A percentile compares a stretch with the other conserved stretches of the same genome.
phyloP scores from a whole-genome alignment of 2,329 filamentous ascomycete genomes.

The Chalaropsis thielavioides region DNA sequence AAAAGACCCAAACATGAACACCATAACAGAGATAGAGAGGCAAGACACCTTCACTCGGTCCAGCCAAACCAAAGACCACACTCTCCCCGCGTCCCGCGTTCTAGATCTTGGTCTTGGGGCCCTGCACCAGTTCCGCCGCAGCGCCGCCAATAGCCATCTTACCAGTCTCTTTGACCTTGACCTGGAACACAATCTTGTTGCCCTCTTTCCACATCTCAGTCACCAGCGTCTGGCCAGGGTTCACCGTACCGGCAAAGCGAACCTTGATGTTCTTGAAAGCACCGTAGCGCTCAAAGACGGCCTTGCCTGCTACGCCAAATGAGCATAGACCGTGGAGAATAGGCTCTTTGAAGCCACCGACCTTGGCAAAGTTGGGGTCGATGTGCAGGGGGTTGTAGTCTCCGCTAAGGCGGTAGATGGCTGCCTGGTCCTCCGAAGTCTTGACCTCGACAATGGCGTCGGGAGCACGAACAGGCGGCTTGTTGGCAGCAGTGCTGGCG shows the following conservation, averaged over 20 bases:
- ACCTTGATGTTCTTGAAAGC: conserved; percentile 85
- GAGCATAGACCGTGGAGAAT: conserved; percentile 96
- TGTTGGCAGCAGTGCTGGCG: conserved; percentile 64
- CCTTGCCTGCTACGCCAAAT: conserved; percentile 83
- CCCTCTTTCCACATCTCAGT: conserved; percentile 94
- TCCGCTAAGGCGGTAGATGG: conserved; percentile 81
- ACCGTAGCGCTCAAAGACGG: conserved; percentile 72
- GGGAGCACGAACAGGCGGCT: conserved; percentile 58
- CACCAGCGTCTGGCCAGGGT: conserved; percentile 76
- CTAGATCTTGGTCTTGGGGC: conserved; percentile 15
- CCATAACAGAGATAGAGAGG: background rate
- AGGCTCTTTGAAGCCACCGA: conserved; percentile 85
- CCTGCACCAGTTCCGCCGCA: conserved; percentile 53
- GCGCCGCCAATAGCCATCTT: conserved; percentile 74
- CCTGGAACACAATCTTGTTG: conserved; percentile 67
- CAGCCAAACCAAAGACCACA: background rate
- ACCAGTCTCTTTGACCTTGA: conserved; percentile 81
- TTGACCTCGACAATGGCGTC: conserved; percentile 73
- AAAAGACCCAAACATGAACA: background rate
- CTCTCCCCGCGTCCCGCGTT: background rate
- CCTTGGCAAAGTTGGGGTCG: conserved; percentile 84
- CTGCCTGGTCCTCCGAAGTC: conserved; percentile 83
- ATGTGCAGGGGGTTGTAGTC: conserved; percentile 96
- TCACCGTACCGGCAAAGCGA: conserved; percentile 70
- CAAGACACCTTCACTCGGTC: background rate